Evolutionary conservation across 2,329 filamentous ascomycete genomes (phyloP).

Genomic region (Ophiognomonia clavigignenti-juglandacearum): DNA sequence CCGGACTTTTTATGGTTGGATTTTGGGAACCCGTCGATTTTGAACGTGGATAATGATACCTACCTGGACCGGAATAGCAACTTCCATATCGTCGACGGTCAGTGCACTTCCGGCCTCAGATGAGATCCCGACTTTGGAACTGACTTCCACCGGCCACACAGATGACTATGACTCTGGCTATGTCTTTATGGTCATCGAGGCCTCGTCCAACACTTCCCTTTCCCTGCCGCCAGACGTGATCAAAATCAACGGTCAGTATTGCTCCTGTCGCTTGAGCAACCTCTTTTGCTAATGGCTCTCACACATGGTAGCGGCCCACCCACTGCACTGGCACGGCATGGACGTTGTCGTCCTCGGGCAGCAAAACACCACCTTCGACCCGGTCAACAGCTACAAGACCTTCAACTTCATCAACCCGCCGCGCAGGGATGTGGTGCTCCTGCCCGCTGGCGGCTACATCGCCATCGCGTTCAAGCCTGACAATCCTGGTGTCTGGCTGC

Average conservation of each 20-base stretch:
- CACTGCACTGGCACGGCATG: constrained; percentile 21
- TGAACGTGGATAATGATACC: constrained; percentile 12
- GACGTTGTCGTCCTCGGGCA: constrained; percentile 28
- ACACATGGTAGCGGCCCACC: constrained; percentile 4
- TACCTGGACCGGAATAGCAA: constrained; percentile 12
- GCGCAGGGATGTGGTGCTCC: constrained; percentile 30
- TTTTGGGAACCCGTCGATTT: constrained; percentile 13
- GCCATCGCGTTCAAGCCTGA: constrained; percentile 33
- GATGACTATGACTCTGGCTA: constrained; percentile 12
- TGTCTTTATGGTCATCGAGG: constrained; percentile 14
- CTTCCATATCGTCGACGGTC: constrained; percentile 12
- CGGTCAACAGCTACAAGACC: constrained; percentile 3
- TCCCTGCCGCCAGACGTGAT: constrained; percentile 2
- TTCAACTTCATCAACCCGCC: constrained; percentile 31
- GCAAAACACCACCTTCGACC: constrained; percentile 17
- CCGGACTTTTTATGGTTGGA: constrained; percentile 16
- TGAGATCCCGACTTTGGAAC: not conserved
- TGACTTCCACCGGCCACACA: not conserved
- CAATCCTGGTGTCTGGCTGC: constrained; percentile 38
- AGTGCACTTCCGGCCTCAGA: not conserved
- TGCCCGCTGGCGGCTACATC: constrained; percentile 30
- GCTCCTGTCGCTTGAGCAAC: no score
- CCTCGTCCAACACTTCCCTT: constrained; percentile 1
- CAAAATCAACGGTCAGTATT: constrained; percentile 1
- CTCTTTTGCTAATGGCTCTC: not conserved